Evolutionary conservation across 2,329 filamentous ascomycete species (phyloP).

Genomic region (Diaporthe helianthi): DNA sequence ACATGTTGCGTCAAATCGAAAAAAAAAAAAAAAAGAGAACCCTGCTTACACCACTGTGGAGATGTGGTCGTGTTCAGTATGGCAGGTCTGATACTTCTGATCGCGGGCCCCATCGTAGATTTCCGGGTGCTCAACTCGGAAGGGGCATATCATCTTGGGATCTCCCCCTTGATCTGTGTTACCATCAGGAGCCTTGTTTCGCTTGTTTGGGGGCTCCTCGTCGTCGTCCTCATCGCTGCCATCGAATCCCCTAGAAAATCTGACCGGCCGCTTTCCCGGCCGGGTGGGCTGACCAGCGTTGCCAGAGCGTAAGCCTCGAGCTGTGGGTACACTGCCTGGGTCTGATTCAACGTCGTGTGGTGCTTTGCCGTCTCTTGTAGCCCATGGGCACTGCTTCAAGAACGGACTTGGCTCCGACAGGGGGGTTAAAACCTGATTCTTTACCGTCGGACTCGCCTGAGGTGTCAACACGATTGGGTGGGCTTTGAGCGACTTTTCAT

Average conservation of each 20-base stretch:
- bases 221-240: constrained; percentile 30
- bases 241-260: constrained; percentile 16
- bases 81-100: constrained; percentile 43
- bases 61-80: constrained; percentile 44
- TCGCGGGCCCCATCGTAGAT: constrained; percentile 38
- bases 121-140: constrained; percentile 36
- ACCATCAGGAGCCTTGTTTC: constrained; percentile 36
- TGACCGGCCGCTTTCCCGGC: constrained; percentile 26
- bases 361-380: constrained; percentile 9
- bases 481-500: constrained; percentile 11
- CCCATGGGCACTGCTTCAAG: constrained; percentile 9
- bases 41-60: constrained; percentile 45
- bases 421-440: constrained; percentile 31
- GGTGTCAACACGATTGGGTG: constrained; percentile 27
- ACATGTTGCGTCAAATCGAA: neutral
- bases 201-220: constrained; percentile 31
- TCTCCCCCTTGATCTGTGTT: constrained; percentile 38
- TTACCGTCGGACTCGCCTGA: constrained; percentile 27
- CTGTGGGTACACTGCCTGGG: neutral
- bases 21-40: no score
- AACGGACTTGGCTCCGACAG: constrained; percentile 31
- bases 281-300: constrained; percentile 7
- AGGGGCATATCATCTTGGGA: constrained; percentile 39
- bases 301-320: constrained; percentile 16
- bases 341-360: constrained; percentile 28